phyloP scores from a whole-genome alignment of 306 rosid genomes.

The Ormosia semicastrata region DNA sequence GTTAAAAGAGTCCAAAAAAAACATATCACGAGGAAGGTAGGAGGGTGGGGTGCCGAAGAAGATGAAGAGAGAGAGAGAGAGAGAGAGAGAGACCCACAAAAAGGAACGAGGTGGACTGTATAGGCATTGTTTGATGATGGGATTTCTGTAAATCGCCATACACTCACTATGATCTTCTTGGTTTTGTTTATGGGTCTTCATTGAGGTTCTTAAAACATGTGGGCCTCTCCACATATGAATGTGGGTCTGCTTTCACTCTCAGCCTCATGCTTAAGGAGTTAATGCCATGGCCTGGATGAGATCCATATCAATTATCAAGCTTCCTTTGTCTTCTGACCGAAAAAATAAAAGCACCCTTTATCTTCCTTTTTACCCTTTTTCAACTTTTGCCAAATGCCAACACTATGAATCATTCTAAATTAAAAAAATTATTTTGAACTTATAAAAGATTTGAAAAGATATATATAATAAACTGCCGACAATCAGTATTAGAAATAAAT shows the following conservation, averaged over 20 bases:
- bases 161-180: neutral
- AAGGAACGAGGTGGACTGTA: slow-evolving; percentile 23
- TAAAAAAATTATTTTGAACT: neutral
- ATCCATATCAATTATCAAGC: neutral
- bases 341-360: no score
- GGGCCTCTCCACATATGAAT: slow-evolving; percentile 1
- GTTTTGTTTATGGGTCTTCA: slow-evolving; percentile 1
- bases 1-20: slow-evolving; percentile 29
- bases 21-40: slow-evolving; percentile 56
- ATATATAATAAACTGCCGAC: neutral
- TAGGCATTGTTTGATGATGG: neutral
- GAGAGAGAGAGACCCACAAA: slow-evolving; percentile 9
- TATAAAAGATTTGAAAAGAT: neutral
- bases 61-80: neutral
- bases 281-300: neutral
- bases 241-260: slow-evolving; percentile 30
- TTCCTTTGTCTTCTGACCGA: no score
- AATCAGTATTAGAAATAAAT: neutral
- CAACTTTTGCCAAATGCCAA: no score
- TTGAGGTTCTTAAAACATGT: neutral
- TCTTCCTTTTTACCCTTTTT: no score
- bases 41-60: neutral
- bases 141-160: neutral
- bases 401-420: no score
- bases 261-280: neutral